Percentiles rank a stretch among this genome's conserved stretches.
Conservation (phyloP, 2,329 filamentous ascomycete genomes). For the Cryoendolithus antarcticus region DNA sequence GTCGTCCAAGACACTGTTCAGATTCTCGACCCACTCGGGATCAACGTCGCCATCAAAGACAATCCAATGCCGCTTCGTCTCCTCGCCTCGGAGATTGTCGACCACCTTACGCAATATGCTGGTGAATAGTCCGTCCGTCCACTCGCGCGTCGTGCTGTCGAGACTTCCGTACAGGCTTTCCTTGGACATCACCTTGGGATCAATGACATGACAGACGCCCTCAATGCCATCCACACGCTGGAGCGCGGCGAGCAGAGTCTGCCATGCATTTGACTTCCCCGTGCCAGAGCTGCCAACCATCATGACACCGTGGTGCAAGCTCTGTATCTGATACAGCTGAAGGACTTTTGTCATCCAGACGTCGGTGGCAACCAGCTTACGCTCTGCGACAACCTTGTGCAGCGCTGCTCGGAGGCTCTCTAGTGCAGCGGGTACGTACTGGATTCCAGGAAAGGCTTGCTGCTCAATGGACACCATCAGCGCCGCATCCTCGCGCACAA, state of each 20-base stretch:
- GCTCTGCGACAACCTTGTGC: conserved; percentile 66
- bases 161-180: conserved; percentile 92
- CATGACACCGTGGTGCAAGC: conserved; percentile 98
- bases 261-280: conserved; percentile 94
- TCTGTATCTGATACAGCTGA: conserved; percentile 95
- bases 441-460: conserved; percentile 79
- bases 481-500: conserved; percentile 84
- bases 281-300: conserved; percentile 98
- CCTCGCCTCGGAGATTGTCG: conserved; percentile 94
- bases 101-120: conserved; percentile 97
- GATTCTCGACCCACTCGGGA: conserved; percentile 97
- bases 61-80: conserved; percentile 96
- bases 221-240: conserved; percentile 85
- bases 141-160: conserved; percentile 93
- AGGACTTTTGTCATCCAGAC: conserved; percentile 96
- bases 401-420: conserved; percentile 70
- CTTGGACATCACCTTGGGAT: conserved; percentile 99
- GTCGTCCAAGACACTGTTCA: conserved; percentile 98
- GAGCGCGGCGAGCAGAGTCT: conserved; percentile 76
- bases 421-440: conserved; percentile 84
- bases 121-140: conserved; percentile 97
- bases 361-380: conserved; percentile 80
- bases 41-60: conserved; percentile 99
- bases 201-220: conserved; percentile 92
- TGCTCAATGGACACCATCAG: conserved; percentile 75